Base-by-base conservation (phyloP, 805 yeast genomes). In the Kurtzmaniella fragi region DNA sequence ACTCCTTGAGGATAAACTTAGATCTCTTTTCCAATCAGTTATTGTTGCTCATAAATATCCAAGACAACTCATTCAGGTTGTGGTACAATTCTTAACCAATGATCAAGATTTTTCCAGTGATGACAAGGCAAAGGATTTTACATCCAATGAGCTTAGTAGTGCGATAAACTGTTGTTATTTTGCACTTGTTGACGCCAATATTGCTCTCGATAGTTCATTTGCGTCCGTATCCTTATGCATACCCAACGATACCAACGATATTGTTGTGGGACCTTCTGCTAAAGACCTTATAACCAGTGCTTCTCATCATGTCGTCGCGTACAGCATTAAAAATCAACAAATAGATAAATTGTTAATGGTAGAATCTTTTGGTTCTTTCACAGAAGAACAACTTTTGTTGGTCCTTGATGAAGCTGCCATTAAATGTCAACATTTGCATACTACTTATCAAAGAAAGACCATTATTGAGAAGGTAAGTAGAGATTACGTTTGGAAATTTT, bases 181-280 rank as follows among this genome's bases (percentile, higher is more conserved):
- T 45, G 95, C 97, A 0, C 70, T 91, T 32, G 57, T 89, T 1
- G 91, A 89, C 57, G 84, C 95, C 5, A 88, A 86, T 34, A 70
- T 90, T 14, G 82, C 88, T 0, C 59, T 91, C 39, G 65, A 70
- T 35, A 61, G 73, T n/a, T 75, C 89, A 1, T 80, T 82, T 49
- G 71, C 77, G 0, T 77, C 89, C 13, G 62, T 75, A 0, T 63
- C 79, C 4, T 56, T 79, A n/a, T 69, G 73, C 7, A 51, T 73
- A 3, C 36, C 50, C 51, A 57, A 26, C 38, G 41, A 38, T 3
- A 57, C 60, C 17, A 43, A 47, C 2, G 53, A 62, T 2, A 37
- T 71, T 4, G 49, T 67, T 9, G 35, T 63, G 2, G 62, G 69
- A 35, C 91, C 93, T 1, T 49, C 67, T 2, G 58, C 62, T 8